These are phyloP conservation scores for Colletotrichum coccodes DNA, from an alignment of 2,329 filamentous ascomycete species.

Conservation along the genomic window DNA sequence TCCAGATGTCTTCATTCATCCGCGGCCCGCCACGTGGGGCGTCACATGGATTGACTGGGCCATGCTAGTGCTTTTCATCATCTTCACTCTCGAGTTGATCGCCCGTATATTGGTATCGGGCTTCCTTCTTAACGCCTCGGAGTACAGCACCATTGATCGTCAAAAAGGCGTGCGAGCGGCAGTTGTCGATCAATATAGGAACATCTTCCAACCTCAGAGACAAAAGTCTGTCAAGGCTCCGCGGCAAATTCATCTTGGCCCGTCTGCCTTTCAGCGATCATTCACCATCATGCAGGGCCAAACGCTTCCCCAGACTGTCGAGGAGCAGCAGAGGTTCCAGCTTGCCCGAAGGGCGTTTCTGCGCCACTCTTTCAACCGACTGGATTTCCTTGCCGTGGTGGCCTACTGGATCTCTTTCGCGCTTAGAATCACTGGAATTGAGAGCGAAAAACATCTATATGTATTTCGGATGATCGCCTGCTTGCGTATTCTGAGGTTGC, in stretches of 20 bases:
- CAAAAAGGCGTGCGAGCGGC: slow-evolving; percentile 79
- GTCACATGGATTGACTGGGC: slow-evolving; percentile 78
- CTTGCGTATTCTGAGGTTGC: slow-evolving; percentile 88
- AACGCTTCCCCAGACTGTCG: slow-evolving; percentile 69
- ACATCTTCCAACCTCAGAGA: slow-evolving; percentile 84
- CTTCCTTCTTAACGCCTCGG: slow-evolving; percentile 87
- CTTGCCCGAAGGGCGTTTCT: slow-evolving; percentile 92
- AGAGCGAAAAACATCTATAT: slow-evolving; percentile 78
- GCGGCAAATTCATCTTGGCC: slow-evolving; percentile 56
- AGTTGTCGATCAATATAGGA: slow-evolving; percentile 78
- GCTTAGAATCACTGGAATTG: slow-evolving; percentile 75
- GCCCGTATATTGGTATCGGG: slow-evolving; percentile 92
- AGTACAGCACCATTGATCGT: slow-evolving; percentile 91
- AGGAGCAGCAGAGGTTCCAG: slow-evolving; percentile 84
- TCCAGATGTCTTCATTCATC: slow-evolving; percentile 73
- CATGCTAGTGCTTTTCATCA: slow-evolving; percentile 82
- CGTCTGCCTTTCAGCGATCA: slow-evolving; percentile 77
- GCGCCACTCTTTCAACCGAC: slow-evolving; percentile 92
- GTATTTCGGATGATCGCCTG: slow-evolving; percentile 98
- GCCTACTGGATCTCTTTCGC: slow-evolving; percentile 93
- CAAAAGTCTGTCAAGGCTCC: slow-evolving; percentile 72
- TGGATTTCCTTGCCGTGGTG: slow-evolving; percentile 95
- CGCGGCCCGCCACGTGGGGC: slow-evolving; percentile 74
- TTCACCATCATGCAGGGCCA: slow-evolving; percentile 80
- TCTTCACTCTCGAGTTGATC: slow-evolving; percentile 89